phyloP scores from a whole-genome alignment of 495 filamentous ascomycete genomes.

The Aspergillus incahuasiensis region DNA sequence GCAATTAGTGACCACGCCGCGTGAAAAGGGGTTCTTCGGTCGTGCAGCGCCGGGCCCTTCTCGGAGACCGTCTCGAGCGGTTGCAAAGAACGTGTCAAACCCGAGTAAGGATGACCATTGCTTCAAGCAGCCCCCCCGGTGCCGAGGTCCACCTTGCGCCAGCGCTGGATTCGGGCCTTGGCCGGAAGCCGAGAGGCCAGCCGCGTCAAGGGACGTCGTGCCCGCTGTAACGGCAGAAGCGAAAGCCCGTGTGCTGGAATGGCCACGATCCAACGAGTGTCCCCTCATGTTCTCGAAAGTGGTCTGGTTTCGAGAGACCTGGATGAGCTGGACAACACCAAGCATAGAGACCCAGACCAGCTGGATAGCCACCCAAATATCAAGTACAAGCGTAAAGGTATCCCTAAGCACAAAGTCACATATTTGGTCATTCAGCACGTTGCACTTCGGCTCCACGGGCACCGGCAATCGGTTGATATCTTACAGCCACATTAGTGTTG shows the following conservation, averaged over 20 bases:
- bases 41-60: constrained; percentile 44
- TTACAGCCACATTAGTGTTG: constrained; percentile 24
- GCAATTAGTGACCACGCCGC: constrained; percentile 78
- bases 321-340: constrained; percentile 82
- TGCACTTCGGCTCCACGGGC: constrained; percentile 54
- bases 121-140: constrained; percentile 56
- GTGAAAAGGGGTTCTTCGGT: constrained; percentile 76
- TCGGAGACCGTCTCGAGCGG: constrained; percentile 62
- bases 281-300: constrained; percentile 93
- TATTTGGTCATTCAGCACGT: constrained; percentile 65
- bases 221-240: constrained; percentile 75
- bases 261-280: constrained; percentile 48
- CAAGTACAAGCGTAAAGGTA: constrained; percentile 73
- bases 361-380: constrained; percentile 75
- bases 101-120: constrained; percentile 83
- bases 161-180: constrained; percentile 46
- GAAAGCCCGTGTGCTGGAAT: constrained; percentile 58
- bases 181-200: constrained; percentile 57
- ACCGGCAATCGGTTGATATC: constrained; percentile 54
- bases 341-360: constrained; percentile 95
- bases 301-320: constrained; percentile 85
- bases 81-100: constrained; percentile 85
- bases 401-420: constrained; percentile 75
- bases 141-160: constrained; percentile 36
- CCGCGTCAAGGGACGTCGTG: constrained; percentile 59